Percentiles rank a stretch among this genome's conserved stretches.
phyloP scores from a whole-genome alignment of 495 filamentous ascomycete genomes.

The Hyaloscypha variabilis region DNA sequence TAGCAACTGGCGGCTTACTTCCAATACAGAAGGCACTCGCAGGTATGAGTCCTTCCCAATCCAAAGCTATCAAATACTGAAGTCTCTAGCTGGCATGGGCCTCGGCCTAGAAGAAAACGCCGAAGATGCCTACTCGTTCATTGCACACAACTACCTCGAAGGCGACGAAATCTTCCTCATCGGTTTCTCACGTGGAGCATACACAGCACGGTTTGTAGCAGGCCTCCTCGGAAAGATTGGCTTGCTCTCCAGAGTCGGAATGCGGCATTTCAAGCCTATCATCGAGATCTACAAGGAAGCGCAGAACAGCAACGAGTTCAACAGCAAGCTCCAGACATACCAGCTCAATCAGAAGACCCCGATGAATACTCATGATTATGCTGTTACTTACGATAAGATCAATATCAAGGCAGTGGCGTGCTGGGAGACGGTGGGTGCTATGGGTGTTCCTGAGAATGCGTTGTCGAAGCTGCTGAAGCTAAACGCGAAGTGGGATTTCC shows the following conservation, averaged over 20 bases:
- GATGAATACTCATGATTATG: constrained; percentile 18
- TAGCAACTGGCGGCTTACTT: not conserved
- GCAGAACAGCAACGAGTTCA: constrained; percentile 6
- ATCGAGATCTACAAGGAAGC: constrained; percentile 49
- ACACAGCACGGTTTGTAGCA: constrained; percentile 65
- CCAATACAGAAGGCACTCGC: not conserved
- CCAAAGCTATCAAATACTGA: not conserved
- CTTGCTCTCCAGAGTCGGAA: constrained; percentile 54
- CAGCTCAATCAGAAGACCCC: not conserved
- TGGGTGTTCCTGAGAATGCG: constrained; percentile 36
- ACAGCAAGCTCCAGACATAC: not conserved
- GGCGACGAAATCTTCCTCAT: constrained; percentile 71
- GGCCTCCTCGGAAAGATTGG: constrained; percentile 63
- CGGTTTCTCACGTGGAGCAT: constrained; percentile 74
- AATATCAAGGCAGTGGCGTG: not conserved
- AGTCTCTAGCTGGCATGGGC: not conserved
- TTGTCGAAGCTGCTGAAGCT: constrained; percentile 35
- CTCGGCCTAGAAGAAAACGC: constrained; percentile 56
- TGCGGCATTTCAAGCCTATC: constrained; percentile 57
- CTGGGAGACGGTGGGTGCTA: constrained; percentile 56
- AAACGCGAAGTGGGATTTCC: constrained; percentile 21
- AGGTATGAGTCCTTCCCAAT: not conserved
- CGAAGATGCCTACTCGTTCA: constrained; percentile 64
- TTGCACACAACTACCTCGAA: constrained; percentile 63
- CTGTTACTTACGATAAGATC: not conserved